Evolutionary conservation across 2,329 filamentous ascomycete species (phyloP).

Genomic region (Madurella mycetomatis): DNA sequence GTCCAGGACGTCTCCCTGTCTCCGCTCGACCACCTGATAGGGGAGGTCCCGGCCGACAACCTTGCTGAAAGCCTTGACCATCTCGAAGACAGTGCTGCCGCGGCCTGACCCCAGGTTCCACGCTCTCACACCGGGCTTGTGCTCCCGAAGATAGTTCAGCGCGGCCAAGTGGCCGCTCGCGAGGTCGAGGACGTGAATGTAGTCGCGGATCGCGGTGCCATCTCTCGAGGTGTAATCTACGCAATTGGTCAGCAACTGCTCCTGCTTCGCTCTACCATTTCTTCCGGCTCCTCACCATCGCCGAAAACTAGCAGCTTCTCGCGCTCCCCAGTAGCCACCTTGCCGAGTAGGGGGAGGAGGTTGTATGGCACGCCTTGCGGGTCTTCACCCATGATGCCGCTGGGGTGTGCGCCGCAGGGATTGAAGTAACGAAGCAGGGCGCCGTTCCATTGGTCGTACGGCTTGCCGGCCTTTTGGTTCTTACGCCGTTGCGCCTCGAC

Average conservation of each 20-base stretch:
- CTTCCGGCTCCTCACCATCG: conserved; percentile 55
- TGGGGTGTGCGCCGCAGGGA: conserved; percentile 89
- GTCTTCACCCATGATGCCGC: conserved; percentile 96
- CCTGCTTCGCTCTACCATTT: conserved; percentile 27
- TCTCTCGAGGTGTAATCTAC: conserved; percentile 86
- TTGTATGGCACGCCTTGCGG: conserved; percentile 95
- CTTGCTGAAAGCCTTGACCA: conserved; percentile 87
- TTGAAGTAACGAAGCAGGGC: conserved; percentile 97
- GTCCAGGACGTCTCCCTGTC: conserved; percentile 87
- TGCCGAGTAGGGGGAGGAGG: conserved; percentile 85
- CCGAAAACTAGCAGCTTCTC: conserved; percentile 94
- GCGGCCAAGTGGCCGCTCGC: conserved; percentile 82
- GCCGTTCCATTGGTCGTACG: conserved; percentile 80
- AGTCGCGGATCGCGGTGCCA: conserved; percentile 92
- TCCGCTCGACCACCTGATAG: conserved; percentile 78
- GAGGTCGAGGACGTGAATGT: conserved; percentile 93
- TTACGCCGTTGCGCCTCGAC: conserved; percentile 83
- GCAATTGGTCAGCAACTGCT: not conserved
- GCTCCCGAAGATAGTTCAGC: conserved; percentile 79
- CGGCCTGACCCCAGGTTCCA: conserved; percentile 97
- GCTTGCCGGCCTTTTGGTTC: conserved; percentile 72
- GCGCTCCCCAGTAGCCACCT: conserved; percentile 91
- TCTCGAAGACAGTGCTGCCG: conserved; percentile 94
- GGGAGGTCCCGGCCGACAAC: conserved; percentile 81
- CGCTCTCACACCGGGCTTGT: conserved; percentile 83